Evolutionary conservation across 495 filamentous ascomycete species (phyloP).

Genomic region (Delitschia confertaspora): DNA sequence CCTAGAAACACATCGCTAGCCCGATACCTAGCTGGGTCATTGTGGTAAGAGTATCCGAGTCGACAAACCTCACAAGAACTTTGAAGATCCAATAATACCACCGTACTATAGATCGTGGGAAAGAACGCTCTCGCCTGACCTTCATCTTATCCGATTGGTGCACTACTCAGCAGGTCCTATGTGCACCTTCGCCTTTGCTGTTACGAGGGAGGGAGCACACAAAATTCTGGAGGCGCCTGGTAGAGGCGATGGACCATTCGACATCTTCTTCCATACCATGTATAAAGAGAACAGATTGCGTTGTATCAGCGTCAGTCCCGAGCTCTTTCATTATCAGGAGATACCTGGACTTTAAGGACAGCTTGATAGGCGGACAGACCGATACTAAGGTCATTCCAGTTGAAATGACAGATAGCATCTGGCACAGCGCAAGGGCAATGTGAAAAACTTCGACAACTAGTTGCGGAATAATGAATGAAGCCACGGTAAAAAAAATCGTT

Average conservation of each 20-base stretch:
- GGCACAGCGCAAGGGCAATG: conserved; percentile 1
- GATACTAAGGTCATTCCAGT: not conserved
- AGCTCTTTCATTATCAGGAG: conserved; percentile 10
- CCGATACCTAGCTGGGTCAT: conserved; percentile 2
- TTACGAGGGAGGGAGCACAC: not conserved
- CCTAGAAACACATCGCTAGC: too few species aligned
- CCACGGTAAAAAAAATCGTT: too few species aligned
- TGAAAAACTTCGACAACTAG: too few species aligned
- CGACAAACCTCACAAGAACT: not conserved
- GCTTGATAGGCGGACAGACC: not conserved
- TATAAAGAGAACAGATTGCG: conserved; percentile 1
- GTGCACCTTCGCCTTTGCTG: not conserved
- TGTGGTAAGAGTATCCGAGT: not conserved
- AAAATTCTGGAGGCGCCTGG: not conserved
- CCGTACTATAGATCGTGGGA: conserved; percentile 2
- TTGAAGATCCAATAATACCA: not conserved
- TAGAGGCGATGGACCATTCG: not conserved
- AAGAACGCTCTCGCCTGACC: not conserved
- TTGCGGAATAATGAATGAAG: too few species aligned
- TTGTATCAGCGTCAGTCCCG: conserved; percentile 2
- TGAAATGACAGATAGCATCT: conserved; percentile 2
- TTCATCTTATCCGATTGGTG: not conserved
- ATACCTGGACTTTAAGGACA: conserved; percentile 1
- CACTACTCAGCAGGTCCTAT: not conserved
- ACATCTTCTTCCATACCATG: conserved; percentile 2